Base-by-base conservation (phyloP, 148 eudicot genomes). In the Fagopyrum homotropicum region DNA sequence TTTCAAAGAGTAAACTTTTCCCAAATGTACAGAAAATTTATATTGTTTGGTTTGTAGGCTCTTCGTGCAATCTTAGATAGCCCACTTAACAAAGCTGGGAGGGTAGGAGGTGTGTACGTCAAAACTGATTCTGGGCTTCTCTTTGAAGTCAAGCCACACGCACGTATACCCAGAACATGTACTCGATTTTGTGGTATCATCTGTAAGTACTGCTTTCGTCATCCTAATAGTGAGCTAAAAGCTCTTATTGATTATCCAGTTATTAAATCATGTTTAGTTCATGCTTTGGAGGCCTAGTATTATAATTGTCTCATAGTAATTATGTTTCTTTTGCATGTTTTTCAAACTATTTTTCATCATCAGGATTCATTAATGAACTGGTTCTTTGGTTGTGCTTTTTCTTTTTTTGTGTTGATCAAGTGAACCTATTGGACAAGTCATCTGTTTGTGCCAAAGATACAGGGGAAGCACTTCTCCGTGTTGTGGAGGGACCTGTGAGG, bases 81-180 rank as follows among this genome's bases (percentile, higher is more conserved):
- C 75, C 78, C 77, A 46, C 51, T 80, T 17, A 79, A 80, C 69
- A 72, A 80, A 72, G 72, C 60, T 7, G 85, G 82, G 17, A 72
- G 75, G 79, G 73, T 83, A 35, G 80, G 80, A 80, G 85, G 80
- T 77, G 64, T 83, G 30, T 83, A 75, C 59, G 80, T 83, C 64
- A 83, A 71, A 70, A 80, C 77, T 72, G 73, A 80, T 48, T 46
- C 75, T 19, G 82, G 85, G 35, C 45, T 76, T 52, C 69, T 69
- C 22, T 77, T 83, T 52, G 85, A 83, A 80, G 79, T 83, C 77
- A 83, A 83, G 73, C 76, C 85, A 19, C 82, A 83, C 75, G 76
- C 77, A 72, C 80, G 81, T 48, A 79, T 79, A 15, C 77, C 81
- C 50, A 56, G 77, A 79, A 79, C 77, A 4, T 55, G 55, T 56